Evolutionary conservation across 257 asterid genomes (phyloP), one percentile per base, ranked within the genome.

Genomic region (Nicotiana tomentosiformis): DNA sequence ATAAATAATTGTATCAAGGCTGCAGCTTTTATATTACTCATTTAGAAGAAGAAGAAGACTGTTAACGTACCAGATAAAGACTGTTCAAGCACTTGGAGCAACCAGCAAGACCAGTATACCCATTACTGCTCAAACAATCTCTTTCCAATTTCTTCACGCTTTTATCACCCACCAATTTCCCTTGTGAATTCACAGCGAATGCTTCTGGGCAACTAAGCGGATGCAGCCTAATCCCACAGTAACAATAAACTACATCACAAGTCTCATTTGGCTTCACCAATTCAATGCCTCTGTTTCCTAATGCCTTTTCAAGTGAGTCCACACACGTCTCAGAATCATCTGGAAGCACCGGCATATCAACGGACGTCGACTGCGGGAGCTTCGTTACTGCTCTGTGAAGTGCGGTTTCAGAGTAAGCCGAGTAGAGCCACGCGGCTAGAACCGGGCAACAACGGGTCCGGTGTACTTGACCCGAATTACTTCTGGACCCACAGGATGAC

Each of bases 241-340:
- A 92, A 62, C 98, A 95, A 88, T 88, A 92, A 37, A 95, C 91
- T 76, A 86, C 90, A 89, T 93, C 99, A 86, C 99, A 95, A 16
- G 97, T 93, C 66, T 84, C 91, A 80, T 95, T 95, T 2, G 97
- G 94, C 83, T 86, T 86, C 67, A 74, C 87, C 80, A 95, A 83
- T 69, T 87, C 86, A 0, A 91, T 87, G 35, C 94, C 97, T 64
- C 84, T 89, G 79, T 82, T 86, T 1, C 68, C 94, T 87, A 95
- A 18, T 68, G 92, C 98, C 88, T 92, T 93, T 84, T 94, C 97
- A 79, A 94, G 87, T 0, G 91, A 83, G 55, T 87, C 95, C 51
- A 95, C 99, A 83, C 97, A 95, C 70, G 94, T 90, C 92, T 92
- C 98, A 5, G 97, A 95, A 67, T 94, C 99, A 57, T 94, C 95